Evolutionary conservation across 129 eudicot genomes (phyloP).

Genomic region (Gnaphalium uliginosum): DNA sequence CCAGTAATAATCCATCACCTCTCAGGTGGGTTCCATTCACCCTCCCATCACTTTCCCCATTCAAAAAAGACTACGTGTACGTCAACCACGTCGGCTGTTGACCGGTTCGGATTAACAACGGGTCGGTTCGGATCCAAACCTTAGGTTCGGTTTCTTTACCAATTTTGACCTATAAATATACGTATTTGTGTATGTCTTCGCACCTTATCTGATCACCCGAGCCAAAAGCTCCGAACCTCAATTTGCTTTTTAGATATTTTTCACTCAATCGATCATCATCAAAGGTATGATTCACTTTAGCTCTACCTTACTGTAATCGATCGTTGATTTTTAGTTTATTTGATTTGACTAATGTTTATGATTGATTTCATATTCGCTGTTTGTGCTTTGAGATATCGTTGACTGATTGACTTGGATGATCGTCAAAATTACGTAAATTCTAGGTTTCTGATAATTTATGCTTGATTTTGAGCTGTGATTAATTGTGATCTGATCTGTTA

Average conservation of each 20-base stretch:
- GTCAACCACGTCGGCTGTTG: conserved; percentile 40
- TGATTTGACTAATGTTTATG: background rate
- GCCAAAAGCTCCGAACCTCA: conserved; percentile 30
- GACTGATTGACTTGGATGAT: conserved; percentile 1
- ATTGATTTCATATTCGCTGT: background rate
- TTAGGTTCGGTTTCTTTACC: conserved; percentile 10
- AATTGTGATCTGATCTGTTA: background rate
- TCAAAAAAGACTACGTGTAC: conserved; percentile 14
- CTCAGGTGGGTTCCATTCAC: conserved; percentile 34
- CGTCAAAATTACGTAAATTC: background rate
- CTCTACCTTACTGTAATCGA: conserved; percentile 17
- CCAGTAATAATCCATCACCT: conserved; percentile 25
- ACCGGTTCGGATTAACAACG: background rate
- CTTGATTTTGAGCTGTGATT: background rate
- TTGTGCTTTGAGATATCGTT: background rate
- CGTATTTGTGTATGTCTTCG: background rate
- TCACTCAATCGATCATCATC: conserved; percentile 15
- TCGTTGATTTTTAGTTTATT: background rate
- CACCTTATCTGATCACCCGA: conserved; percentile 33
- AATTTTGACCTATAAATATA: conserved; percentile 28
- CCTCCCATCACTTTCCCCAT: conserved; percentile 35
- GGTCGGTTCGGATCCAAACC: conserved; percentile 26
- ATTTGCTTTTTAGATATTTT: conserved; percentile 35
- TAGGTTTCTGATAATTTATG: background rate
- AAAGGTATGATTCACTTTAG: conserved; percentile 25